Conservation (phyloP, 768 basidiomycete genomes). For the Jaapia argillacea region DNA sequence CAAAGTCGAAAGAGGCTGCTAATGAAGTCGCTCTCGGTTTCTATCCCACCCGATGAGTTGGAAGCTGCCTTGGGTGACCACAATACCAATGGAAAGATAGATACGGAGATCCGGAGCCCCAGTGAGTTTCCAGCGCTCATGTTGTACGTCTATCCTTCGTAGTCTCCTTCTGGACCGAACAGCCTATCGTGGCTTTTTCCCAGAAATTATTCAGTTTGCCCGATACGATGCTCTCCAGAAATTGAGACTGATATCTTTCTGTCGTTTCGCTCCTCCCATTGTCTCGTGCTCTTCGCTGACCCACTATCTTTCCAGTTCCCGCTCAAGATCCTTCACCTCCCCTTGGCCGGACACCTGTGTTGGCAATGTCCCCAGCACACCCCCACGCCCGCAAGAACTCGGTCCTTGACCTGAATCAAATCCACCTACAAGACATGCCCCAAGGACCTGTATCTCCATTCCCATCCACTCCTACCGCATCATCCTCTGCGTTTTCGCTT, state of each 20-base stretch:
- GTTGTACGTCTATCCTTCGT: too few species aligned
- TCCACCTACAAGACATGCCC: conserved; percentile 19
- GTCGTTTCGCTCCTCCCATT: not conserved
- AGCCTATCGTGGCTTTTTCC: too few species aligned
- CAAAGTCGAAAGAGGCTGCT: conserved; percentile 43
- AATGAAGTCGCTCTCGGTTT: conserved; percentile 59
- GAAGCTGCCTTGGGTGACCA: conserved; percentile 13
- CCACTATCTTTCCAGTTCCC: conserved; percentile 3
- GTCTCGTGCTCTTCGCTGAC: conserved; percentile 1
- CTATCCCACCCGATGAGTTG: conserved; percentile 42
- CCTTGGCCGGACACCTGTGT: conserved; percentile 38
- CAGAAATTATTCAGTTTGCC: too few species aligned
- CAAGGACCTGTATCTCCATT: not conserved
- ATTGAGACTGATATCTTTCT: too few species aligned
- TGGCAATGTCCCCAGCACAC: conserved; percentile 48
- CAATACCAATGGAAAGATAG: not conserved
- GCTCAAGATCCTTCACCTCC: conserved; percentile 23
- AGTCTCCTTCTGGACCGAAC: too few species aligned
- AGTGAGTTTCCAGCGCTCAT: too few species aligned
- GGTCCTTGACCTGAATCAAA: conserved; percentile 42
- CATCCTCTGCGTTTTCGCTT: conserved; percentile 21
- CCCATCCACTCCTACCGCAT: conserved; percentile 16
- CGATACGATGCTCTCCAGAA: too few species aligned
- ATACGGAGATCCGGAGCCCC: conserved; percentile 2
- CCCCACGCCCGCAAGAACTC: conserved; percentile 76